phyloP scores from a whole-genome alignment of 768 basidiomycete genomes.

The Suillus cothurnatus region DNA sequence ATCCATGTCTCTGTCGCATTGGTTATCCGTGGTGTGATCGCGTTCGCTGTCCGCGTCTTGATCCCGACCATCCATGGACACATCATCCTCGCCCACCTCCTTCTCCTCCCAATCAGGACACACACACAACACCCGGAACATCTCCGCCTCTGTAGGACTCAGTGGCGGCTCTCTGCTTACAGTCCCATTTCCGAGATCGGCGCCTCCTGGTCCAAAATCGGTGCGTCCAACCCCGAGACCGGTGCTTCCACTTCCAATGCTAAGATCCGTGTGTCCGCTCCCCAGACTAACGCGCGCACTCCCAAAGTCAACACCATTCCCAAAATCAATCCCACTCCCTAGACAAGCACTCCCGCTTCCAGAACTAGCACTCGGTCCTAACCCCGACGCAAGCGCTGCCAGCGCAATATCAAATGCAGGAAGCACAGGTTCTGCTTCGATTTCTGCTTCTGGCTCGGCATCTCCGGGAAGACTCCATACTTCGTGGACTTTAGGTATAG shows the following conservation, averaged over 20 bases:
- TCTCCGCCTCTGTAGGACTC: constrained; percentile 69
- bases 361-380: not conserved
- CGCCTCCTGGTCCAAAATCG: not conserved
- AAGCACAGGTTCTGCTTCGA: constrained; percentile 6
- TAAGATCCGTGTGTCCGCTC: not conserved
- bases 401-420: constrained; percentile 32
- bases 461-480: not conserved
- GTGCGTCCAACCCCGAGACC: not conserved
- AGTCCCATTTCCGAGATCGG: constrained; percentile 6
- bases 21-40: not conserved
- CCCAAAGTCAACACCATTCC: not conserved
- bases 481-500: not conserved
- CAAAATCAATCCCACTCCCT: not conserved
- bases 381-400: constrained; percentile 27
- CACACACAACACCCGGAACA: constrained; percentile 66
- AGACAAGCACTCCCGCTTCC: not conserved
- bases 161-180: constrained; percentile 46
- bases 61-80: not conserved
- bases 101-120: constrained; percentile 55
- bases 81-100: constrained; percentile 26
- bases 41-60: not conserved
- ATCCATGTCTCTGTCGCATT: not conserved
- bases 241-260: not conserved
- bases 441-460: not conserved
- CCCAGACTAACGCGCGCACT: not conserved